phyloP scores from a whole-genome alignment of 495 filamentous ascomycete genomes.

The Penicillium samsonianum region DNA sequence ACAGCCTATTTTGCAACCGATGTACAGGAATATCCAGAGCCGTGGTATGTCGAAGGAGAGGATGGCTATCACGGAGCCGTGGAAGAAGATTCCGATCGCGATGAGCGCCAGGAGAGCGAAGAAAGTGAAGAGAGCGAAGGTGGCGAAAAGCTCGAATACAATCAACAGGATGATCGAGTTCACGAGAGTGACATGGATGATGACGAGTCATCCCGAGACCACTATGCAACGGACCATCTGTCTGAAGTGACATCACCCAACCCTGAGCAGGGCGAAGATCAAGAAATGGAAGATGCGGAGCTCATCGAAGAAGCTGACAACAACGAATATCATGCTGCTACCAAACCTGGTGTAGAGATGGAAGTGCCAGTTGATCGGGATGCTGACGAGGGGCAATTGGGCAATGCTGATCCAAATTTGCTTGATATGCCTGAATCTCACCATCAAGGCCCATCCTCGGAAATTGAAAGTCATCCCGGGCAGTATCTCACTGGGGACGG shows the following conservation, averaged over 20 bases:
- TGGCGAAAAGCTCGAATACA: slow-evolving; percentile 5
- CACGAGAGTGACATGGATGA: slow-evolving; percentile 24
- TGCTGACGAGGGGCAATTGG: neutral
- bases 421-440: neutral
- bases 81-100: slow-evolving; percentile 13
- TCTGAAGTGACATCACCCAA: neutral
- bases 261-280: slow-evolving; percentile 9
- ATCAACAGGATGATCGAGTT: slow-evolving; percentile 14
- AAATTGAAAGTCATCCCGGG: neutral
- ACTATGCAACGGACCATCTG: neutral
- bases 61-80: slow-evolving; percentile 2
- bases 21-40: slow-evolving; percentile 13
- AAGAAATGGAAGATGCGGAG: neutral
- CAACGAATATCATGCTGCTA: neutral
- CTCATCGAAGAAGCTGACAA: slow-evolving; percentile 4
- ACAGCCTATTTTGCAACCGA: neutral
- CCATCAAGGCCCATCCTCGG: neutral
- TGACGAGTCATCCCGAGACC: slow-evolving; percentile 19
- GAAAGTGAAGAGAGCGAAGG: slow-evolving; percentile 11
- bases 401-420: neutral
- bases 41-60: slow-evolving; percentile 4
- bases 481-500: neutral
- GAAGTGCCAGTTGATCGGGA: neutral
- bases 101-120: slow-evolving; percentile 10
- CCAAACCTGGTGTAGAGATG: neutral